Base-by-base conservation (phyloP, 1,284 basidiomycete genomes). In the Coniferiporia weirii region DNA sequence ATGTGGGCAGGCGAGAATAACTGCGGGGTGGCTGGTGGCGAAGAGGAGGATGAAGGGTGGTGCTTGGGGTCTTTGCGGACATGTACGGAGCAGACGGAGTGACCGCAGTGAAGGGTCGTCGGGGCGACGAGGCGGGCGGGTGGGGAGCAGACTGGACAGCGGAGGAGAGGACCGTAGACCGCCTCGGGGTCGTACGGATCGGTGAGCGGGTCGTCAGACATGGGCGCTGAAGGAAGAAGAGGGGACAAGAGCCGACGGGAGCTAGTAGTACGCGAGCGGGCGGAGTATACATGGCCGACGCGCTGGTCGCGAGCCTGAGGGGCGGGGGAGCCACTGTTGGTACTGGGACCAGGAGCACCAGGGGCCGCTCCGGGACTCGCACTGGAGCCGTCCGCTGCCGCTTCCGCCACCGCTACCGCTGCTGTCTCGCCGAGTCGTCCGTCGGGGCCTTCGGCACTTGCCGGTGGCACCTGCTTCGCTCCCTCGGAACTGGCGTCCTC, bases 101-200 rank as follows among this genome's bases (percentile, higher is more conserved):
- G 83, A 2, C 83, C 83, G 61, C 83, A 84, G 34, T 73, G 73
- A 47, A 84, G 75, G 0, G 82, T 84, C 9, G 77, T 74, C 0
- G 83, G 82, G 1, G 73, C 69, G 34, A 66, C 57, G 27, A 82
- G 71, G 46, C 71, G 54, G 12, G 67, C 46, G 5, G 66, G 63
- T 15, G 70, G 67, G 0, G 70, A 67, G 58, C 81, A 82, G 52
- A 74, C 68, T 0, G 76, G 73, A 64, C 82, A 80, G 47, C 64
- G 62, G 56, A 80, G 65, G 27, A 75, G 49, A 43, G 71, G 47
- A n/a, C 32, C 46, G 34, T 48, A 61, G 7, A 44, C 17, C 1
- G 32, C 9, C 8, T n/a, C 32, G 13, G 44, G 51, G 49, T 46
- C 19, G 53, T 36, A 19, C 20, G 3, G 8, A 6, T 20, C 19